Evolutionary conservation across 2,329 filamentous ascomycete species (phyloP).

Genomic region (Calycina marina): DNA sequence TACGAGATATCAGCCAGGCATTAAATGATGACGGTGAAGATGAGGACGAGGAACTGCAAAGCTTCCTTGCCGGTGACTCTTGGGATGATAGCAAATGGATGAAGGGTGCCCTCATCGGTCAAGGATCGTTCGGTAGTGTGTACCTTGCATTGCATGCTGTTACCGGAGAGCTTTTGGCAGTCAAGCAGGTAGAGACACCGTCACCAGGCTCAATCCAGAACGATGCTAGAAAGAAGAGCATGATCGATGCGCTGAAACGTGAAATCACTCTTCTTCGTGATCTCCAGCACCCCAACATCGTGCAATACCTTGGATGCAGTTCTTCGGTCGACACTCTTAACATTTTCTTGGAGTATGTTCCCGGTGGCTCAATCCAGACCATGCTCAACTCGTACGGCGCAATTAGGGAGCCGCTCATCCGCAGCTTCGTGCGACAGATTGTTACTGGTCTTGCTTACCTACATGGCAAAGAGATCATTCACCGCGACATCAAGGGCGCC

Average conservation of each 20-base stretch:
- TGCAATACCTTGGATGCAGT: conserved; percentile 92
- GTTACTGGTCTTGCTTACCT: conserved; percentile 84
- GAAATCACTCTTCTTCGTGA: conserved; percentile 91
- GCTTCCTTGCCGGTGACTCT: conserved; percentile 81
- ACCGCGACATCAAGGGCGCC: conserved; percentile 96
- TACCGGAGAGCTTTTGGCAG: conserved; percentile 91
- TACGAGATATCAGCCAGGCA: conserved; percentile 73
- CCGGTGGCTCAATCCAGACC: conserved; percentile 90
- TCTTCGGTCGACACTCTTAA: conserved; percentile 85
- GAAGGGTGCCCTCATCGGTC: conserved; percentile 94
- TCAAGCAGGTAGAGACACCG: conserved; percentile 93
- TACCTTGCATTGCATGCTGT: conserved; percentile 91
- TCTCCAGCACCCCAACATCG: conserved; percentile 90
- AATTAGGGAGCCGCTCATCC: conserved; percentile 80
- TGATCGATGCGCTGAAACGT: conserved; percentile 94
- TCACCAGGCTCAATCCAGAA: conserved; percentile 62
- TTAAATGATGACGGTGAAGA: conserved; percentile 87
- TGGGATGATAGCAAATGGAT: conserved; percentile 99
- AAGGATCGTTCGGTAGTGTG: conserved; percentile 91
- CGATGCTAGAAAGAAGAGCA: conserved; percentile 87
- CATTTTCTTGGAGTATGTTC: conserved; percentile 99
- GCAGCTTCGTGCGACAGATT: conserved; percentile 95
- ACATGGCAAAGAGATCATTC: conserved; percentile 89
- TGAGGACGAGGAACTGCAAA: conserved; percentile 73
- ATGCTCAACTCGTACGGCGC: conserved; percentile 99